A percentile compares a stretch with the other conserved stretches of the same genome.
Evolutionary conservation across 164 flowering plant species (phyloP).

Genomic region (Paratinospora sagittata): DNA sequence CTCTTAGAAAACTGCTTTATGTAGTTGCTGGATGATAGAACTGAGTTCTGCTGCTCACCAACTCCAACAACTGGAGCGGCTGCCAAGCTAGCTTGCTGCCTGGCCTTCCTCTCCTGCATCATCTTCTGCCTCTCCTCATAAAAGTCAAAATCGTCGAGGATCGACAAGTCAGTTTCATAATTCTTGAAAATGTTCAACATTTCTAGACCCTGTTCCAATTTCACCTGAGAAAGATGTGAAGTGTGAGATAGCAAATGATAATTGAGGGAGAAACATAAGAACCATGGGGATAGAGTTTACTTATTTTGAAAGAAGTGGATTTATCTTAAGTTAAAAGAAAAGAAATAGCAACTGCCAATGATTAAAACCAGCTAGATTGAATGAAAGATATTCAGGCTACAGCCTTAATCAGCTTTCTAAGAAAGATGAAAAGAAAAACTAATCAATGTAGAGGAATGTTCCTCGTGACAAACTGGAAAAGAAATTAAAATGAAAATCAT

Average conservation of each 20-base stretch:
- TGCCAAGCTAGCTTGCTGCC: constrained; percentile 41
- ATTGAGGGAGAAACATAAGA: background rate
- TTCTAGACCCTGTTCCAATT: constrained; percentile 69
- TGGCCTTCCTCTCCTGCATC: constrained; percentile 66
- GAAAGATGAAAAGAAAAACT: no score
- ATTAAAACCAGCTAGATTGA: no score
- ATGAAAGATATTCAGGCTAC: no score
- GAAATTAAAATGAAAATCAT: no score
- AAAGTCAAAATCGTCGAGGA: constrained; percentile 66
- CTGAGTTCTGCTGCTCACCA: constrained; percentile 28
- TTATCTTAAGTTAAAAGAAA: no score
- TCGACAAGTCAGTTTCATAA: constrained; percentile 50
- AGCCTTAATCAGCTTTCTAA: no score
- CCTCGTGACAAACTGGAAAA: no score
- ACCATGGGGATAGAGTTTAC: background rate
- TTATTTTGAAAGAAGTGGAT: no score
- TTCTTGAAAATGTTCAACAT: constrained; percentile 65
- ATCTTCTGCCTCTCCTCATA: constrained; percentile 66
- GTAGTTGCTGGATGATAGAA: constrained; percentile 28
- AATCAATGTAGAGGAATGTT: no score
- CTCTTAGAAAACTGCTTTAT: constrained; percentile 56
- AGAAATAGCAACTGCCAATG: no score
- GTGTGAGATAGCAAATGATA: background rate
- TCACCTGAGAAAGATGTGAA: constrained; percentile 37
- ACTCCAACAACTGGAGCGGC: constrained; percentile 28